Conservation (phyloP, 495 filamentous ascomycete genomes). For the Parathielavia hyrcaniae region DNA sequence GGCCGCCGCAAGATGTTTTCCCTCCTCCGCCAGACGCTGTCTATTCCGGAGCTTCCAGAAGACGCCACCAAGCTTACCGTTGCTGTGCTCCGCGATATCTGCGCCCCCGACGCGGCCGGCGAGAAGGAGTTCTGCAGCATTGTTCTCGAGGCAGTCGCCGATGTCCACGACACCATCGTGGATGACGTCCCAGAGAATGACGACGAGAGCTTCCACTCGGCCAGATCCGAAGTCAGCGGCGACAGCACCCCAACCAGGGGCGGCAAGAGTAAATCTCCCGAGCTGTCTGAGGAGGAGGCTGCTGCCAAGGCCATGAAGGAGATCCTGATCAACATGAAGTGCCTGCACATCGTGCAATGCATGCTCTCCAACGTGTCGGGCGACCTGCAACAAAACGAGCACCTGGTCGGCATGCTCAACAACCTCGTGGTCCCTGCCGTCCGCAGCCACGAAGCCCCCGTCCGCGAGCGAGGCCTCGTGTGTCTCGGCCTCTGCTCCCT, state of each 20-base stretch:
- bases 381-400: constrained; percentile 74
- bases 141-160: constrained; percentile 86
- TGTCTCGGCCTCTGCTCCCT: constrained; percentile 89
- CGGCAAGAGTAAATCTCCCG: constrained; percentile 44
- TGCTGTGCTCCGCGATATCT: constrained; percentile 73
- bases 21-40: constrained; percentile 74
- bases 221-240: constrained; percentile 72
- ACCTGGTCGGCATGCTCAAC: constrained; percentile 90
- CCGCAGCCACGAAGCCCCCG: constrained; percentile 83
- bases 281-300: constrained; percentile 63
- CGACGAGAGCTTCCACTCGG: constrained; percentile 88
- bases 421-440: constrained; percentile 94
- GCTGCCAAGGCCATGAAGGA: constrained; percentile 78
- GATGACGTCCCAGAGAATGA: constrained; percentile 54
- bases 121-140: constrained; percentile 92
- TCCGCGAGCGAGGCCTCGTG: constrained; percentile 80
- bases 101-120: constrained; percentile 66
- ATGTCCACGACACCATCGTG: constrained; percentile 86
- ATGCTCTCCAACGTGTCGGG: constrained; percentile 90
- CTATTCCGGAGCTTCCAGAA: constrained; percentile 81
- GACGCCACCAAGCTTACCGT: constrained; percentile 85
- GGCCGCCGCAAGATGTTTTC: constrained; percentile 92
- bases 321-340: constrained; percentile 97
- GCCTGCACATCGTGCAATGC: constrained; percentile 92
- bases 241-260: constrained; percentile 51